Base-by-base conservation (phyloP, 2,329 filamentous ascomycete genomes). In the Pseudonectria foliicola region DNA sequence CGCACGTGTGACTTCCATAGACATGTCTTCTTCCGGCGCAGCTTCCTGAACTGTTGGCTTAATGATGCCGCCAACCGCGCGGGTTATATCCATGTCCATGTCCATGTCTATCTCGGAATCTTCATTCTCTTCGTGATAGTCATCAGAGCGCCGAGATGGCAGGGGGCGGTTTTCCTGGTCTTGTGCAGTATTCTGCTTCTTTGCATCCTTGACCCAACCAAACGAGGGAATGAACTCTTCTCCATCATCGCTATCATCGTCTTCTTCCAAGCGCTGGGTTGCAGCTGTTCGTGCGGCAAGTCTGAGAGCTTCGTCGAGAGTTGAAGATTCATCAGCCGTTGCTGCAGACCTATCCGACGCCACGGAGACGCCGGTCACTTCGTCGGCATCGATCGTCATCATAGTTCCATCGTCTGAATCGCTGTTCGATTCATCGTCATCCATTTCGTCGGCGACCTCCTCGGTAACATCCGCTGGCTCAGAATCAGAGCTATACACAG, bases 1-100 rank as follows among this genome's bases (percentile, higher is more conserved):
- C 7, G 78, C 85, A 35, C 77, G 78, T 2, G 90, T 95, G 7
- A 95, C 85, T 49, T 96, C 90, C 90, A 96, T 95, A 14, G 86
- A 92, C 70, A 93, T 80, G 26, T 89, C 85, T 44, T 77, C 74
- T 13, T 74, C 71, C 15, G 71, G 64, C 3, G 55, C 48, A 10
- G 29, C 26, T 12, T 60, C 56, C 10, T 67, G 66, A 5, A 63
- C 55, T 15, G 68, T 53, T 33, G 67, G 15, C 42, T 54, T 58
- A 26, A 72, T 51, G 28, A 78, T 78, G n/a, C 70, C 65, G 4
- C 75, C 75, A 29, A 77, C 61, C 7, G 70, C 67, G 28, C 57
- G 60, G 3, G 75, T 78, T 48, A 77, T 67, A 21, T 78, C 73
- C 72, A 75, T 75, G 7, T 68, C 67, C 59, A 68, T 64, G 5